Evolutionary conservation across 2,329 filamentous ascomycete genomes (phyloP), one percentile per base, ranked within the genome.

Genomic region (Kalaharituber pfeilii): DNA sequence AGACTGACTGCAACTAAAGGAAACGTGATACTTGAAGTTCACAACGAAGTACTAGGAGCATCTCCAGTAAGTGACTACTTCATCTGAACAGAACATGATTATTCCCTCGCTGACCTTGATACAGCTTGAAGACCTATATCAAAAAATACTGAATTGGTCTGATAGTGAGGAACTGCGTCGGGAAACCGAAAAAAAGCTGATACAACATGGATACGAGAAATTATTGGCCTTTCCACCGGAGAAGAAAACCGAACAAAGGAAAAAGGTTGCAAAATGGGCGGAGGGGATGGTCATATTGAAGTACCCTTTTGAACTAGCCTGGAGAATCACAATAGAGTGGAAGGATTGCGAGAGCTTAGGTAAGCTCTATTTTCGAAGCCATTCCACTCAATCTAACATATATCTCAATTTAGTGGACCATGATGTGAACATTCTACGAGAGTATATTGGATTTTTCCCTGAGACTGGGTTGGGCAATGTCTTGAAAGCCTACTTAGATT

Each of bases 211-310:
- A 57, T 82, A 88, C 61, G 87, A 95, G 55, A 76, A 79, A 4
- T 74, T 98, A 1, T 68, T 82, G 7, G 80, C 84, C 26, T 73
- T 86, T 15, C 77, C 81, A 2, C 57, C 73, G 1, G 79, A 81
- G 2, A 71, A 80, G 55, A 96, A 96, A 68, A 65, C 70, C 1
- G 68, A 72, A 18, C 87, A 93, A 67, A 77, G 84, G 25, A 72
- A 79, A 30, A 80, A 83, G 59, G 82, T 94, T 0, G 69, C 83
- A 63, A 81, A 83, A 56, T 72, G 91, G 52, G 87, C 89, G 0
- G 79, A 81, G 59, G 91, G 89, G 57, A 94, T 98, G 84, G 89
- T 98, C 57, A 84, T 94, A 56, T 91, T 98, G 66, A 88, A 89
- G 63, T 87, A 96, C 62, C 85, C 86, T 0, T 94, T 82, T 69